Evolutionary conservation across 805 yeast species (phyloP).

Genomic region (Saturnispora besseyi): DNA sequence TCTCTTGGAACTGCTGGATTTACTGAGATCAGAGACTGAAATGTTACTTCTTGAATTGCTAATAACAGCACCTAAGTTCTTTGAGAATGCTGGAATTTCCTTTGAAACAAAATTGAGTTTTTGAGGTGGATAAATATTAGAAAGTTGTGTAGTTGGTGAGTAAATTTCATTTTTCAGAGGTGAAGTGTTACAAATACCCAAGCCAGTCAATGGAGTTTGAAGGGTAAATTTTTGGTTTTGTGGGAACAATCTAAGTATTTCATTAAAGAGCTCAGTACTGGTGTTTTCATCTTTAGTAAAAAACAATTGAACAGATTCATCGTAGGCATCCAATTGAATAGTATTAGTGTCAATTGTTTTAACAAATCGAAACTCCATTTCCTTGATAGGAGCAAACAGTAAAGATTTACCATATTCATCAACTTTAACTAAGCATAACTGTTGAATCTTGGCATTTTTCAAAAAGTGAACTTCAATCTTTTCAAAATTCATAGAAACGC

Average conservation of each 20-base stretch:
- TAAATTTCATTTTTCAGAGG: background rate
- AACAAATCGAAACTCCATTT: slow-evolving; percentile 21
- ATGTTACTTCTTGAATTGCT: background rate
- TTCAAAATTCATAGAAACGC: slow-evolving; percentile 17
- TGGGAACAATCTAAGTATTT: slow-evolving; percentile 11
- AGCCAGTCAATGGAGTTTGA: slow-evolving; percentile 2
- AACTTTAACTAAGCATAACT: slow-evolving; percentile 24
- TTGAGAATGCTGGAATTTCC: background rate
- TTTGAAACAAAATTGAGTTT: background rate
- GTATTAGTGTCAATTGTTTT: slow-evolving; percentile 12
- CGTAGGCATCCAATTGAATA: slow-evolving; percentile 2
- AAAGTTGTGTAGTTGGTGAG: background rate
- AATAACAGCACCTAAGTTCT: background rate
- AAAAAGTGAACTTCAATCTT: slow-evolving; percentile 17
- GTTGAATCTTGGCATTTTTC: slow-evolving; percentile 3
- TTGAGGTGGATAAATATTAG: background rate
- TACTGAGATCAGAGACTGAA: background rate
- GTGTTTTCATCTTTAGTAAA: slow-evolving; percentile 6
- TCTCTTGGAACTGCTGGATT: background rate
- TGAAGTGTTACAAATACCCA: slow-evolving; percentile 6
- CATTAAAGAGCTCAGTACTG: background rate
- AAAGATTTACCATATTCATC: slow-evolving; percentile 25
- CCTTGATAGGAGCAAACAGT: slow-evolving; percentile 28
- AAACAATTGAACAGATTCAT: slow-evolving; percentile 10
- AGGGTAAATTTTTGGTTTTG: background rate